phyloP scores from a whole-genome alignment of 257 asterid genomes.

The Mitragyna speciosa region DNA sequence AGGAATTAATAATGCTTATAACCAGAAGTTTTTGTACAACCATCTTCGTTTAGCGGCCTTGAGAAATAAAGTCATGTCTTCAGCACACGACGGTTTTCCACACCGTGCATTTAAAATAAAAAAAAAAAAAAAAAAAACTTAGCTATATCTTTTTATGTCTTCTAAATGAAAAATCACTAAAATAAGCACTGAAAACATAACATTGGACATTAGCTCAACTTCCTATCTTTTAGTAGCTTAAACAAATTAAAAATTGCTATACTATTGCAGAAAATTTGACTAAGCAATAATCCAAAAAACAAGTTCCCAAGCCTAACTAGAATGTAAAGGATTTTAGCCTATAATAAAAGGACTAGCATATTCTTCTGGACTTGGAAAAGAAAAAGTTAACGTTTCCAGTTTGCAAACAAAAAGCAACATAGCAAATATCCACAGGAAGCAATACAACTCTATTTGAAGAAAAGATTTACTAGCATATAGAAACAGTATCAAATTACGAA shows the following conservation, averaged over 20 bases:
- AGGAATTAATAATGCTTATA: background rate
- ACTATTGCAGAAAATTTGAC: background rate
- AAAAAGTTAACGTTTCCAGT: background rate
- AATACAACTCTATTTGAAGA: background rate
- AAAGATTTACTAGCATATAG: background rate
- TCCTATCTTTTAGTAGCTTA: background rate
- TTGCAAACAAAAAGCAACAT: background rate
- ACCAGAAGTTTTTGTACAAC: background rate
- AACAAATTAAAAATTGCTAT: background rate
- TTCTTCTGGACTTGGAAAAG: background rate
- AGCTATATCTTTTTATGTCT: background rate
- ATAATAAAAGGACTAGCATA: background rate
- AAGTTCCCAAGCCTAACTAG: background rate
- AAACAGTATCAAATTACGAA: background rate
- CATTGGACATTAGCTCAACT: background rate
- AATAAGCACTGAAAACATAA: background rate
- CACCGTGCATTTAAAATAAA: background rate
- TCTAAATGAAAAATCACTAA: background rate
- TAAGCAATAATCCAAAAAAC: background rate
- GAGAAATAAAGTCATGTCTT: background rate
- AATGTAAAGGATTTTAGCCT: background rate
- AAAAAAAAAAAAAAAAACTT: background rate
- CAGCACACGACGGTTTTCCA: background rate
- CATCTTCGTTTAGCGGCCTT: background rate
- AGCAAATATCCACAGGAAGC: background rate